Evolutionary conservation across 257 asterid genomes (phyloP), one percentile per base, ranked within the genome.

Genomic region (Ilex aquifolium): DNA sequence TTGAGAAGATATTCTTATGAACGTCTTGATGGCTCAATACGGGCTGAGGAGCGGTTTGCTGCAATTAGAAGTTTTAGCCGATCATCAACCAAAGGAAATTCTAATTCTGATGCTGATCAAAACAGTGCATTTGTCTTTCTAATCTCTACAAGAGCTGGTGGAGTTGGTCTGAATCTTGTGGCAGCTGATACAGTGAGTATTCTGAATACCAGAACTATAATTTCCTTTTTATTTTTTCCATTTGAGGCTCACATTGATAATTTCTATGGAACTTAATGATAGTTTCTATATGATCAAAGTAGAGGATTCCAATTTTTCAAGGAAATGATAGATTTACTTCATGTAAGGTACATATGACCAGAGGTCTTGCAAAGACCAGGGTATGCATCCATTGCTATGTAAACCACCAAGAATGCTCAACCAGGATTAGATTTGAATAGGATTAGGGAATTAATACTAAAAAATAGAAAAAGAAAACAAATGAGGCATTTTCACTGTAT

Each of bases 141-240:
- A 83, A 92, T 92, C 68, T 92, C 98, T 68, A 92, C 98, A 17
- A 79, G 98, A 80, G 98, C 98, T 67, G 98, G 98, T 52, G 98
- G 98, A 69, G 97, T 88, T 62, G 97, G 98, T 16, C 77, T 92
- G 78, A 92, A 92, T 80, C 95, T 92, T 70, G 93, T 88, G 79
- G 95, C 95, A 74, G 98, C 98, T 83, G 98, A 92, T 82, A 86
- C 98, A 2, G 98, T 92, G 70, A 79, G 84, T 76, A 44, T 48
- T 56, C 27, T 57, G 14, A 53, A 56, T 60, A 15, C 62, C 48
- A 29, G 42, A 36, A 4, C 42, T 36, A 36, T 36, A 36, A 36
- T 36, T 36, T 36, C 1, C 7, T 36, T 12, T 49, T 49, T 0
- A 3, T 49, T 49, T 12, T 49, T 49, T 49, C 54, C 54, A 49